Evolutionary conservation across 805 yeast genomes (phyloP), one percentile per base, ranked within the genome.

Genomic region (Lachancea quebecensis): DNA sequence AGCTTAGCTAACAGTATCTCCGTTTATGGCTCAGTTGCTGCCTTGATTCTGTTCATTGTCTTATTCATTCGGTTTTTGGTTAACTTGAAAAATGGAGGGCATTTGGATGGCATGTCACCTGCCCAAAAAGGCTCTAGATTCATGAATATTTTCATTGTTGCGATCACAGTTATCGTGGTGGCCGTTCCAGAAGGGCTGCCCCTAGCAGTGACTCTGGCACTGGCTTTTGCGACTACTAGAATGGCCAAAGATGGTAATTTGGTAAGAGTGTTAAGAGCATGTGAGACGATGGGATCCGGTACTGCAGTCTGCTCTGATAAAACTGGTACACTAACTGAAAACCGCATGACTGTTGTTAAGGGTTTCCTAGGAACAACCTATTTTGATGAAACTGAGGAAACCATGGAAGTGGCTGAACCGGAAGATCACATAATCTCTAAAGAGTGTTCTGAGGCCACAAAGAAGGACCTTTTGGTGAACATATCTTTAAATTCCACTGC

Each of bases 141-240:
- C 55, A 71, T 93, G 69, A 82, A 87, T 57, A 85, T 91, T 46
- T 72, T 93, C 49, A 93, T 93, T 58, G 87, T 93, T 18, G 84
- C 98, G 1, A 85, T 93, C 49, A 89, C 99, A 0, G 77, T 93
- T 55, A 81, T 93, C 27, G 99, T 91, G 12, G 99, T 93, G 41
- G 99, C 99, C 0, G 96, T 93, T n/a, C 99, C 99, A 2, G 99
- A 93, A 68, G 99, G 99, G 50, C 75, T 93, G 46, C 99, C 99
- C 1, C 72, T 93, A 46, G 99, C 99, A 2, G 99, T 93, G 14
- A 93, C 99, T 1, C 73, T 93, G 39, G 96, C 99, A 0, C 72
- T 93, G 53, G 99, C 99, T 0, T 93, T 93, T 71, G 99, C 99
- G 2, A 93, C 99, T 2, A 90, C 96, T 9, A 78, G 98, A 66